These are phyloP conservation scores for Usnea hakonensis DNA, from an alignment of 495 filamentous ascomycete species.

Conservation along the genomic window DNA sequence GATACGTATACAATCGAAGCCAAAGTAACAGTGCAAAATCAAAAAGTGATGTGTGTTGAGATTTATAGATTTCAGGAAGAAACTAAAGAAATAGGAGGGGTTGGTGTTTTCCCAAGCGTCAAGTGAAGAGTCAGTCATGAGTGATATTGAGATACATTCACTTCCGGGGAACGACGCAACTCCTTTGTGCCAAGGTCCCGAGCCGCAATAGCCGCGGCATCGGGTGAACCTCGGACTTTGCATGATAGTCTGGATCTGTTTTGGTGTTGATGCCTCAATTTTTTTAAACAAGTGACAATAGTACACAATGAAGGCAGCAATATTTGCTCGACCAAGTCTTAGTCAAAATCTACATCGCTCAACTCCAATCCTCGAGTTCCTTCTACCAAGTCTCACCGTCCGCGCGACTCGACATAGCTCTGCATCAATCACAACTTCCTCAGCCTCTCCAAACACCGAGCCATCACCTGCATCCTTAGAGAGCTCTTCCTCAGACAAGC, in stretches of 20 bases:
- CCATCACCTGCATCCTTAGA: conserved; percentile 1
- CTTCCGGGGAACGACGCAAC: not conserved
- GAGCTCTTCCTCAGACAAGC: conserved; percentile 26
- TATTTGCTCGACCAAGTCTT: not conserved
- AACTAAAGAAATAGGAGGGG: not conserved
- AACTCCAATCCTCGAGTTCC: conserved; percentile 26
- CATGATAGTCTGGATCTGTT: not conserved
- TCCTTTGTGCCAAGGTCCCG: not conserved
- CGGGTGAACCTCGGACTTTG: not conserved
- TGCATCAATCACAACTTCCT: conserved; percentile 17
- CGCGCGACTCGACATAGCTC: not conserved
- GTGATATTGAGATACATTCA: too few species aligned
- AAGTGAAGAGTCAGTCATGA: not conserved
- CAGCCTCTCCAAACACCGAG: conserved; percentile 12
- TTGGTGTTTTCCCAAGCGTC: not conserved
- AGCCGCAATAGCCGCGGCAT: not conserved
- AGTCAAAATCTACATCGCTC: not conserved
- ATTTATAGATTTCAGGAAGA: too few species aligned
- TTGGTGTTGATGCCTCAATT: too few species aligned
- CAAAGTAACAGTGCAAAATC: not conserved
- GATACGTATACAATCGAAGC: not conserved
- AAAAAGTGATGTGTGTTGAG: not conserved
- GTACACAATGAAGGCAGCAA: conserved; percentile 6
- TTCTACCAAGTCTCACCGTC: conserved; percentile 22
- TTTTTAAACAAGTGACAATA: too few species aligned